Conservation (phyloP, 164 flowering plant species). For the Cinnamomum micranthum region DNA sequence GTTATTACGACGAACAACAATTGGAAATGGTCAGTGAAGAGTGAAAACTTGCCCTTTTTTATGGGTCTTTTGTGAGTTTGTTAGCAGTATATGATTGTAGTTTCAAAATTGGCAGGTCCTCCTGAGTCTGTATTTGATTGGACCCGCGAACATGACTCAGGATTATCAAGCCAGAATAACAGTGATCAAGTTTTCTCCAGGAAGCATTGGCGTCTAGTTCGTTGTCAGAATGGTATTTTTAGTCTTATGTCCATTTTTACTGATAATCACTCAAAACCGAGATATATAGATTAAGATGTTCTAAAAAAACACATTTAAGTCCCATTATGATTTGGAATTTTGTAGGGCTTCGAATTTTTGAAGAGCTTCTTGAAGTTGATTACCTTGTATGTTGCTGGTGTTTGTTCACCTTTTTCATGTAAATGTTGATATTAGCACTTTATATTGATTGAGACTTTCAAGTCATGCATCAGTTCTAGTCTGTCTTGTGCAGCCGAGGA, state of each 20-base stretch:
- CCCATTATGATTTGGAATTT: background rate
- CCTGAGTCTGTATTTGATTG: slow-evolving; percentile 88
- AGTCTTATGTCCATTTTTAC: background rate
- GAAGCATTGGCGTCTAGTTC: slow-evolving; percentile 96
- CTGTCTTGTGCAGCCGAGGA: slow-evolving; percentile 70
- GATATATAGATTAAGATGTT: background rate
- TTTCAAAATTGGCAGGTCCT: slow-evolving; percentile 50
- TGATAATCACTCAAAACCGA: background rate
- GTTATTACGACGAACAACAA: slow-evolving; percentile 75
- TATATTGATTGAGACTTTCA: background rate
- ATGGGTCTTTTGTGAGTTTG: slow-evolving; percentile 3
- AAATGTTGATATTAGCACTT: background rate
- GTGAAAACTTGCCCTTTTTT: slow-evolving; percentile 3
- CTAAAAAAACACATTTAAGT: background rate
- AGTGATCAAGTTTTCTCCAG: slow-evolving; percentile 77
- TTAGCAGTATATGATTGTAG: background rate
- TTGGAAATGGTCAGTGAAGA: slow-evolving; percentile 75
- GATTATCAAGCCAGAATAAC: slow-evolving; percentile 57
- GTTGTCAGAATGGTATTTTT: slow-evolving; percentile 83
- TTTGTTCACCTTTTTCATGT: slow-evolving; percentile 3
- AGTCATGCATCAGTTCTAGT: slow-evolving; percentile 5
- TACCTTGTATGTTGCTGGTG: slow-evolving; percentile 65
- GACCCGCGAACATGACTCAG: slow-evolving; percentile 74
- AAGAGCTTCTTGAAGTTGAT: slow-evolving; percentile 96
- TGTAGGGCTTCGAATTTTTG: slow-evolving; percentile 97